A percentile compares a stretch with the other conserved stretches of the same genome.
These are phyloP conservation scores for Sugiyamaella mastotermitis DNA, from an alignment of 805 yeast genomes.

Conservation along the genomic window DNA sequence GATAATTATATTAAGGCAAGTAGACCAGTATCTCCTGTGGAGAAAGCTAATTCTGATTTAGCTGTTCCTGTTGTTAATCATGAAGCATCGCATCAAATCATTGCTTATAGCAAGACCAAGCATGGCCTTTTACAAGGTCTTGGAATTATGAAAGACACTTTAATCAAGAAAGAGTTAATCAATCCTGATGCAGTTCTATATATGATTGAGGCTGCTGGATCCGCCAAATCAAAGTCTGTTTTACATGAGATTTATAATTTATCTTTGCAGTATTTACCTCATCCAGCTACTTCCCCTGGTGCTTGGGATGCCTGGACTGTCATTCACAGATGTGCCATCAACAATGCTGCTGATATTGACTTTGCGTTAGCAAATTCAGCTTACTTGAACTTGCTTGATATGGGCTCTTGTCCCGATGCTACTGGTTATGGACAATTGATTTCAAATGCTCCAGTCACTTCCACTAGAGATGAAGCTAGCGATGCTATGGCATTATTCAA, in stretches of 20 bases:
- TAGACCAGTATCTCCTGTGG: slow-evolving; percentile 1
- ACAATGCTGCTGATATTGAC: slow-evolving; percentile 22
- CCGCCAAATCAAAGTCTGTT: neutral
- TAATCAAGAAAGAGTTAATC: slow-evolving; percentile 10
- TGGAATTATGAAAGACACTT: slow-evolving; percentile 13
- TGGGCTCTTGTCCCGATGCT: slow-evolving; percentile 30
- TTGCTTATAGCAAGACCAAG: slow-evolving; percentile 16
- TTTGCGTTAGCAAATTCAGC: slow-evolving; percentile 23
- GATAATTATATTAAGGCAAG: slow-evolving; percentile 1
- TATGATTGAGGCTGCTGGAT: slow-evolving; percentile 17
- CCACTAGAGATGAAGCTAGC: slow-evolving; percentile 28
- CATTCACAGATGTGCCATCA: slow-evolving; percentile 26
- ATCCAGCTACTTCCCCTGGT: slow-evolving; percentile 15
- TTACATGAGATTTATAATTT: slow-evolving; percentile 12
- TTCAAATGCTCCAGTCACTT: slow-evolving; percentile 20
- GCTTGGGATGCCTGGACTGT: slow-evolving; percentile 25
- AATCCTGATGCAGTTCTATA: slow-evolving; percentile 18
- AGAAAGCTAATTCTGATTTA: neutral
- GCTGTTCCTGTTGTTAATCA: slow-evolving; percentile 9
- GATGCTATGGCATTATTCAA: slow-evolving; percentile 28
- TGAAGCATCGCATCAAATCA: slow-evolving; percentile 14
- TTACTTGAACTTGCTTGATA: slow-evolving; percentile 21
- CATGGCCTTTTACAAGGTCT: slow-evolving; percentile 14
- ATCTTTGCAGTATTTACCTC: slow-evolving; percentile 17
- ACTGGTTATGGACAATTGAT: slow-evolving; percentile 32